Evolutionary conservation across 805 yeast species (phyloP), one percentile per base, ranked within the genome.

Genomic region (Starmerella kuoi): DNA sequence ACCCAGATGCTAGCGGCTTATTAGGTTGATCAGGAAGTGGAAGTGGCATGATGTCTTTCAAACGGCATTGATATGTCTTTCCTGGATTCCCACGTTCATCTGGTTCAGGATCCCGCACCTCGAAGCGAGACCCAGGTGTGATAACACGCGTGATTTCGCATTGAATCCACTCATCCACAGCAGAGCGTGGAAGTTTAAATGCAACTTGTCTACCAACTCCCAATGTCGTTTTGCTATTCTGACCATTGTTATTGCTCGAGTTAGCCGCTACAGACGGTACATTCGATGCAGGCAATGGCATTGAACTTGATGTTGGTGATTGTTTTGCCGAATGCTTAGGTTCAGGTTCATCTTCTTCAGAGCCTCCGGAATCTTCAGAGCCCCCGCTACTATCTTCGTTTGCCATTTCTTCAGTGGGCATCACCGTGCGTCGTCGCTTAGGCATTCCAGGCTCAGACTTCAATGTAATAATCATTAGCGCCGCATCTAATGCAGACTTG

Each of bases 91-190:
- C 83, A 52, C 77, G 72, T 55, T 88, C 97, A 56, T 91, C 98
- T 0, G 98, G 97, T 55, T 91, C 98, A 0, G 97, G 95, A 60
- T 91, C 98, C 53, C 84, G 75, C n/a, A 91, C 87, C 61, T 91
- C 97, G 58, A 79, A 86, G 45, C 74, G 69, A 1, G 67, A 64
- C 1, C 91, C 88, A 50, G 84, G 94, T 1, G 74, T 74, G n/a
- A 76, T 61, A 3, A 88, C 76, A 51, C 74, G 76, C 22, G 78
- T 72, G 14, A 91, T 94, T 55, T 81, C 85, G 64, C 98, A 91
- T 59, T 84, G 95, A 52, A 91, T 85, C 98, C 98, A 91, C 57
- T 88, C 97, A 12, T 73, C 73, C 38, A 79, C 87, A n/a, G 74
- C 69, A 36, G 77, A 79, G 31, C 79, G 69, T 53, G 63, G 59